Evolutionary conservation across 2,329 filamentous ascomycete genomes (phyloP).

Genomic region (Monosporascus sp.): DNA sequence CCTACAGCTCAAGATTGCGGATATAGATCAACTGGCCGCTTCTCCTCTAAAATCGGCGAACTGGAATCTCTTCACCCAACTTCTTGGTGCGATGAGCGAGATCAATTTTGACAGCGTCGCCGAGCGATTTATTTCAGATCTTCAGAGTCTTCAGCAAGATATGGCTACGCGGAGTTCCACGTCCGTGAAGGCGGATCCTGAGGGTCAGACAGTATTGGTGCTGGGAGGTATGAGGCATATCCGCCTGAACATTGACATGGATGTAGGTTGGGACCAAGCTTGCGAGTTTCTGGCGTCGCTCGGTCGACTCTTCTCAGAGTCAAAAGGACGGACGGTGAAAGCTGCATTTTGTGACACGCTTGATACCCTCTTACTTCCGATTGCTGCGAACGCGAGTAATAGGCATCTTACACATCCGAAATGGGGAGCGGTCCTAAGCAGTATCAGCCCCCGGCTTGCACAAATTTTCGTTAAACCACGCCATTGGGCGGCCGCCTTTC

Average conservation of each 20-base stretch:
- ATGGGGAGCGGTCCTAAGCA: constrained; percentile 81
- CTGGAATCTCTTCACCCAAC: constrained; percentile 88
- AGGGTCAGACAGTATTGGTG: constrained; percentile 80
- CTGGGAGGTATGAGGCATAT: constrained; percentile 90
- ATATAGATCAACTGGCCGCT: constrained; percentile 71
- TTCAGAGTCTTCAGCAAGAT: constrained; percentile 74
- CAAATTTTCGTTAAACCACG: constrained; percentile 88
- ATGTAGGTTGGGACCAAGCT: constrained; percentile 75
- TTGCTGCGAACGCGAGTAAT: constrained; percentile 73
- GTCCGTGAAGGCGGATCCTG: constrained; percentile 57
- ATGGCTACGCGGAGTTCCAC: constrained; percentile 64
- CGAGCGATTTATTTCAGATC: constrained; percentile 73
- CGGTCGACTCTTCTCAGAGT: constrained; percentile 75
- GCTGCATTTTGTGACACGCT: constrained; percentile 91
- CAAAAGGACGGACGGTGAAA: constrained; percentile 86
- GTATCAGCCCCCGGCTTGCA: constrained; percentile 70
- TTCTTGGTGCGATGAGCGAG: constrained; percentile 94
- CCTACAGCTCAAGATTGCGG: constrained; percentile 84
- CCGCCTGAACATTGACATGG: constrained; percentile 67
- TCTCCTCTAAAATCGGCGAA: constrained; percentile 87
- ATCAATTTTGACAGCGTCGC: constrained; percentile 85
- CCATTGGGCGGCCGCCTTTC: constrained; percentile 87
- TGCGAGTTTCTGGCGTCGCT: constrained; percentile 84
- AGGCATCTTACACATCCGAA: constrained; percentile 74
- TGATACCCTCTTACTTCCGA: constrained; percentile 77